These are phyloP conservation scores for Lignosus rhinocerotis DNA, from an alignment of 1,284 basidiomycete species.

Conservation along the genomic window DNA sequence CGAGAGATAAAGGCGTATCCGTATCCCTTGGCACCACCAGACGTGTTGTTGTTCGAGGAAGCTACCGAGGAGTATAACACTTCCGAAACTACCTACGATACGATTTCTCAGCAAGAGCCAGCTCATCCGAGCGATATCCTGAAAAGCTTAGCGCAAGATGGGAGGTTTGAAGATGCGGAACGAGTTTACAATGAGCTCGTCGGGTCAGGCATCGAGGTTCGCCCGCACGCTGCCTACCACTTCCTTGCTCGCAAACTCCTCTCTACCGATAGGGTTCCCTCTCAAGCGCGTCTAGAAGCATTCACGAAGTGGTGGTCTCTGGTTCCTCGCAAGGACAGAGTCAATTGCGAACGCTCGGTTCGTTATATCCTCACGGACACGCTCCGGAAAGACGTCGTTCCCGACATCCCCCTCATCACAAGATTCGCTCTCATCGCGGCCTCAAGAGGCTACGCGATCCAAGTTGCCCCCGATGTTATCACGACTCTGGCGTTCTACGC, in stretches of 20 bases:
- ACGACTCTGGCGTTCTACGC: constrained; percentile 26
- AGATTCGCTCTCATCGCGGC: constrained; percentile 30
- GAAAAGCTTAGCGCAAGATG: constrained; percentile 18
- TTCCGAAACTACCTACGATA: not conserved
- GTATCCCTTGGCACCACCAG: constrained; percentile 29
- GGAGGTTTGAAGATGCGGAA: constrained; percentile 28
- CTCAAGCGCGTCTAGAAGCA: constrained; percentile 24
- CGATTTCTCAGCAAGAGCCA: not conserved
- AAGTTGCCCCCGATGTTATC: constrained; percentile 14
- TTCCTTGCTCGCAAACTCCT: constrained; percentile 32
- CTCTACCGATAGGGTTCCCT: constrained; percentile 5
- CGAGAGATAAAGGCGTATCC: constrained; percentile 29
- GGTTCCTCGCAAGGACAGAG: constrained; percentile 28
- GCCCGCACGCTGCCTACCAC: constrained; percentile 34
- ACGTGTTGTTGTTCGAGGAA: constrained; percentile 35
- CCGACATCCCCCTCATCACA: constrained; percentile 28
- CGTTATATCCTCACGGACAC: constrained; percentile 14
- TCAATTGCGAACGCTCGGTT: constrained; percentile 1
- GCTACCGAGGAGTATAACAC: constrained; percentile 27
- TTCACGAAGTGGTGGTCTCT: constrained; percentile 43
- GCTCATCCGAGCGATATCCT: constrained; percentile 23
- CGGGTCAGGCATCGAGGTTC: constrained; percentile 34
- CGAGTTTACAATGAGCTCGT: constrained; percentile 34
- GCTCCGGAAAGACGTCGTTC: constrained; percentile 9
- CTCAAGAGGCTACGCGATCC: constrained; percentile 29